phyloP scores from a whole-genome alignment of 257 asterid species.

The Lycium barbarum region DNA sequence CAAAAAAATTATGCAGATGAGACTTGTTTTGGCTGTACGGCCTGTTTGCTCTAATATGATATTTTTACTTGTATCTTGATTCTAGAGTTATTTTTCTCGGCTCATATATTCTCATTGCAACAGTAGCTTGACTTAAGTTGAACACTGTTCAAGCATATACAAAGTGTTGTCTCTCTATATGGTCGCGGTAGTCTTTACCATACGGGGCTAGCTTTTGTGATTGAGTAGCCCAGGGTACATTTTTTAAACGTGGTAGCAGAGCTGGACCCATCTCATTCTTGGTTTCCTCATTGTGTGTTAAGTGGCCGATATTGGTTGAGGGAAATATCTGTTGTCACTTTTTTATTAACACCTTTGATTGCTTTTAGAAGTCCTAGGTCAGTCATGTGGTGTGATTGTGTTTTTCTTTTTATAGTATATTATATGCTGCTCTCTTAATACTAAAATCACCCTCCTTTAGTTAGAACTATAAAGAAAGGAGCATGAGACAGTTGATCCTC shows the following conservation, averaged over 20 bases:
- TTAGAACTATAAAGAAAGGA: neutral
- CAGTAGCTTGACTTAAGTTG: neutral
- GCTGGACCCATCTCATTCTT: neutral
- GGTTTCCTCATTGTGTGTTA: neutral
- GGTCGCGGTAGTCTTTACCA: neutral
- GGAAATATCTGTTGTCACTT: neutral
- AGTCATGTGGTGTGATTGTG: neutral
- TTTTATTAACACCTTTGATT: neutral
- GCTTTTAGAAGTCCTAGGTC: neutral
- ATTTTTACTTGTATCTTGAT: neutral
- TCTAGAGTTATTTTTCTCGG: neutral
- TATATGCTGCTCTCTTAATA: neutral
- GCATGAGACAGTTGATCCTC: neutral
- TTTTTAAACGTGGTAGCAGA: neutral
- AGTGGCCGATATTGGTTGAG: neutral
- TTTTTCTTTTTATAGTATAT: neutral
- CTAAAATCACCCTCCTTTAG: neutral
- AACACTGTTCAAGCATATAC: neutral
- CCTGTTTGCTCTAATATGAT: neutral
- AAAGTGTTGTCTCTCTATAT: neutral
- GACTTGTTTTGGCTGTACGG: slow-evolving; percentile 20
- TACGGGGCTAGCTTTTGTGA: neutral
- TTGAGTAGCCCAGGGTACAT: neutral
- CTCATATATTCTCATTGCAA: neutral
- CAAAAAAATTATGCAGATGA: neutral